Conservation (phyloP, 805 yeast genomes). For the Kodamaea nitidulidarum region DNA sequence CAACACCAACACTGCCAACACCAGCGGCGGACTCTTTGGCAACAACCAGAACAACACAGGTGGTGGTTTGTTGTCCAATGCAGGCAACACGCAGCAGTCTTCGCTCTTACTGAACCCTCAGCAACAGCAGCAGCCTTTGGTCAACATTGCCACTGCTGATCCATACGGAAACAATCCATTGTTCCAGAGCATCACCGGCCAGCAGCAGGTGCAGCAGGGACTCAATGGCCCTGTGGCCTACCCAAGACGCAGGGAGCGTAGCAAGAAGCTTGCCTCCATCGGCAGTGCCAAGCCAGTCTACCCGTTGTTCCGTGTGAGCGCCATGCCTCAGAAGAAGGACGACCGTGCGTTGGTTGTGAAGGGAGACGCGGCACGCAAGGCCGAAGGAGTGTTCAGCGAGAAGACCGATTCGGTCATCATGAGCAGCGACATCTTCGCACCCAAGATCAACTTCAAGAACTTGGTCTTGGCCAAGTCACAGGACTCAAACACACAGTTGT, state of each 20-base stretch:
- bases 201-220: constrained; percentile 34
- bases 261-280: constrained; percentile 59
- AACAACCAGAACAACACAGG: constrained; percentile 9
- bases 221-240: constrained; percentile 21
- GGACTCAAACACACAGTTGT: constrained; percentile 9
- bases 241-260: constrained; percentile 12
- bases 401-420: constrained; percentile 65
- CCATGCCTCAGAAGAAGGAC: constrained; percentile 14
- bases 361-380: constrained; percentile 5
- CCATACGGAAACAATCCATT: constrained; percentile 82
- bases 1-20: constrained; percentile 7
- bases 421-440: constrained; percentile 68
- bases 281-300: constrained; percentile 55
- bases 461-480: constrained; percentile 49
- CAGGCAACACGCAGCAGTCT: constrained; percentile 14
- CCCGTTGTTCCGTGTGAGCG: constrained; percentile 42
- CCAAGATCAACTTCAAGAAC: constrained; percentile 50
- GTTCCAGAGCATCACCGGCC: constrained; percentile 44
- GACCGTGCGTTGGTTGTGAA: neutral
- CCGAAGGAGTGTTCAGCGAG: constrained; percentile 29
- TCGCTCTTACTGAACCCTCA: constrained; percentile 14
- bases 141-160: constrained; percentile 36
- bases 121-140: constrained; percentile 21
- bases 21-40: constrained; percentile 25
- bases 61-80: constrained; percentile 8